A percentile compares a stretch with the other conserved stretches of the same genome.
phyloP scores from a whole-genome alignment of 2,329 filamentous ascomycete species.

The Sordariomycetes sp. region DNA sequence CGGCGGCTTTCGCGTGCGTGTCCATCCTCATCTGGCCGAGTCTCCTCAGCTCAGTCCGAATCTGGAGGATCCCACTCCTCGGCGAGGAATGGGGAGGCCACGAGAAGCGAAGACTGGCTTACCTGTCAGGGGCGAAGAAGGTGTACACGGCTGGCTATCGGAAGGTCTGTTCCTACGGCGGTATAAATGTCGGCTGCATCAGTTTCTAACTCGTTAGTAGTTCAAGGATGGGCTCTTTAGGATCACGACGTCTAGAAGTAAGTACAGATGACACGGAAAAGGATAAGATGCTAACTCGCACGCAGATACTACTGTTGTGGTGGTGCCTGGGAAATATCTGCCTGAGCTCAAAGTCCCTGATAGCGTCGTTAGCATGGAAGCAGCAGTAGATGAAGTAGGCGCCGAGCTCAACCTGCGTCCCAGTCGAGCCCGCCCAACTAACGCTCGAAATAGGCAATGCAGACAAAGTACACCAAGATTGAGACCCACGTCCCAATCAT shows the following conservation, averaged over 20 bases:
- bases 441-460: slow-evolving; percentile 13
- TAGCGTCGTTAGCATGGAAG: slow-evolving; percentile 7
- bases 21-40: too few species aligned
- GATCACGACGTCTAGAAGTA: slow-evolving; percentile 1
- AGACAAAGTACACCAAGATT: slow-evolving; percentile 21
- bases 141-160: slow-evolving; percentile 4
- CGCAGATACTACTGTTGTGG: neutral
- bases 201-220: neutral
- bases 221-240: slow-evolving; percentile 5
- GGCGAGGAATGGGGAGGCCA: slow-evolving; percentile 1
- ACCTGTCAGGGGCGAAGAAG: slow-evolving; percentile 3
- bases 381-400: slow-evolving; percentile 7
- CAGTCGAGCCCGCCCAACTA: neutral
- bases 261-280: slow-evolving; percentile 9
- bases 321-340: slow-evolving; percentile 3
- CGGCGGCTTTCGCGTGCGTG: too few species aligned
- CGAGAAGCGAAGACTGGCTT: slow-evolving; percentile 5
- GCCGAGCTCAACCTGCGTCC: neutral
- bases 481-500: slow-evolving; percentile 13
- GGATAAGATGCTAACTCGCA: too few species aligned
- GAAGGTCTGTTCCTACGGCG: neutral
- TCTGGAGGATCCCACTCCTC: neutral
- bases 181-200: neutral
- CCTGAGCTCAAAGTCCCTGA: slow-evolving; percentile 8
- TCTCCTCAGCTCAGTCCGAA: neutral